Percentiles rank a stretch among this genome's conserved stretches.
These are phyloP conservation scores for Pythium brassicae DNA, from an alignment of 352 stramenopile species.

Conservation along the genomic window DNA sequence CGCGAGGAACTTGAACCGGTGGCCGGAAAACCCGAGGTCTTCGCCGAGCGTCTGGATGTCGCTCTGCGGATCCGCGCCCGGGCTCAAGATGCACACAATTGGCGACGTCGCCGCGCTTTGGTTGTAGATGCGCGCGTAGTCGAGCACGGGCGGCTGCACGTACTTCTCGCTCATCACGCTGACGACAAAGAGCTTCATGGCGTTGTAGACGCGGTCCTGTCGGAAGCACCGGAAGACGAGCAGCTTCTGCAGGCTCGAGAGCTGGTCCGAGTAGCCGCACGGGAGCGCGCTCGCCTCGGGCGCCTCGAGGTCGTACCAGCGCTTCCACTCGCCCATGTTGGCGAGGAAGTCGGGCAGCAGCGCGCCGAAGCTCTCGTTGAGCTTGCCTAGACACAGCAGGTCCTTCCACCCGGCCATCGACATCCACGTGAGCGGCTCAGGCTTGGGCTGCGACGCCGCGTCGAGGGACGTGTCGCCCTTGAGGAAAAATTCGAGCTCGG, in stretches of 20 bases:
- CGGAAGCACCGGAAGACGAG: conserved; percentile 93
- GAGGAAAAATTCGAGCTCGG: conserved; percentile 94
- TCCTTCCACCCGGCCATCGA: conserved; percentile 91
- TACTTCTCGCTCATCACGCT: conserved; percentile 91
- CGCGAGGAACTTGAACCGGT: conserved; percentile 93
- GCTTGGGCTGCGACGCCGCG: conserved; percentile 57
- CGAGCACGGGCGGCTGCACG: conserved; percentile 92
- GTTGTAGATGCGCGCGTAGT: conserved; percentile 92
- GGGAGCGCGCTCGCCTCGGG: conserved; percentile 84
- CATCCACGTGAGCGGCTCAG: conserved; percentile 82
- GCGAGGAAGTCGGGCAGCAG: conserved; percentile 48
- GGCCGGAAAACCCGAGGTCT: conserved; percentile 86
- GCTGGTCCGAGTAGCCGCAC: conserved; percentile 66
- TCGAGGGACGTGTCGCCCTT: conserved; percentile 95
- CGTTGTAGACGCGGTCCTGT: conserved; percentile 95
- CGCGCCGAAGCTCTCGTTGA: conserved; percentile 60
- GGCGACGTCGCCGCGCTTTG: conserved; percentile 84
- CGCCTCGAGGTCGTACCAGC: conserved; percentile 93
- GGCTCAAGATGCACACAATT: conserved; percentile 95
- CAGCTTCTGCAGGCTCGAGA: conserved; percentile 89
- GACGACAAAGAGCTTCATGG: conserved; percentile 94
- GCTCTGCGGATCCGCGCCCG: conserved; percentile 91
- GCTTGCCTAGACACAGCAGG: conserved; percentile 74
- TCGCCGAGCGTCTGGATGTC: conserved; percentile 93
- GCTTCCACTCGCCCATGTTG: conserved; percentile 77